These are phyloP conservation scores for Calvatia gigantea DNA, from an alignment of 768 basidiomycete species.

Conservation along the genomic window DNA sequence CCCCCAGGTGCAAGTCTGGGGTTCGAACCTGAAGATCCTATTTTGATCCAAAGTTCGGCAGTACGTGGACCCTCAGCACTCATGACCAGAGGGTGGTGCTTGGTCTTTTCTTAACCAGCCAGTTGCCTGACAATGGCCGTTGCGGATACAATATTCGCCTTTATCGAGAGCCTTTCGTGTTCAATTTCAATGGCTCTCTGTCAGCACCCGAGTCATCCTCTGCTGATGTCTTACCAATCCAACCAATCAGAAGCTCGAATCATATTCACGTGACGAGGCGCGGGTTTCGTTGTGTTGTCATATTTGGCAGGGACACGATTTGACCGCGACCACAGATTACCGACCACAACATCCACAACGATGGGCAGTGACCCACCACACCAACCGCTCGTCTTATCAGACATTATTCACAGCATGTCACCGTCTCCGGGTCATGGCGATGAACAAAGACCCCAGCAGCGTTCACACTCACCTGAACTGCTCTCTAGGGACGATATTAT, in stretches of 20 bases:
- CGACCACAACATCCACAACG: slow-evolving; percentile 4
- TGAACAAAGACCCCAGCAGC: slow-evolving; percentile 9
- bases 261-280: slow-evolving; percentile 11
- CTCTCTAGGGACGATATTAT: slow-evolving; percentile 46
- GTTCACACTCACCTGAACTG: slow-evolving; percentile 23
- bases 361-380: slow-evolving; percentile 15
- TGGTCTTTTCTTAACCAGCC: too few species aligned
- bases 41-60: too few species aligned
- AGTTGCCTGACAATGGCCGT: too few species aligned
- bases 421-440: slow-evolving; percentile 38
- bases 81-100: too few species aligned
- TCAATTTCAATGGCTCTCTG: too few species aligned
- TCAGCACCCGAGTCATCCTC: too few species aligned
- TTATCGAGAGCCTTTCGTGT: too few species aligned
- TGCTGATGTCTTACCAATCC: too few species aligned
- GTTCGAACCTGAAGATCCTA: too few species aligned
- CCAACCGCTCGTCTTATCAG: slow-evolving; percentile 46
- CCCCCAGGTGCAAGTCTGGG: too few species aligned
- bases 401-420: slow-evolving; percentile 52
- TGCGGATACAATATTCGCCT: too few species aligned
- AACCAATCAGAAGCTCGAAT: background rate
- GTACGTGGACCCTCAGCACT: too few species aligned
- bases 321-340: slow-evolving; percentile 8
- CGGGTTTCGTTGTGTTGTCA: slow-evolving; percentile 9
- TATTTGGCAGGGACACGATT: slow-evolving; percentile 14